These are phyloP conservation scores for Penicillium sp. DNA, from an alignment of 2,329 filamentous ascomycete genomes.

Conservation along the genomic window DNA sequence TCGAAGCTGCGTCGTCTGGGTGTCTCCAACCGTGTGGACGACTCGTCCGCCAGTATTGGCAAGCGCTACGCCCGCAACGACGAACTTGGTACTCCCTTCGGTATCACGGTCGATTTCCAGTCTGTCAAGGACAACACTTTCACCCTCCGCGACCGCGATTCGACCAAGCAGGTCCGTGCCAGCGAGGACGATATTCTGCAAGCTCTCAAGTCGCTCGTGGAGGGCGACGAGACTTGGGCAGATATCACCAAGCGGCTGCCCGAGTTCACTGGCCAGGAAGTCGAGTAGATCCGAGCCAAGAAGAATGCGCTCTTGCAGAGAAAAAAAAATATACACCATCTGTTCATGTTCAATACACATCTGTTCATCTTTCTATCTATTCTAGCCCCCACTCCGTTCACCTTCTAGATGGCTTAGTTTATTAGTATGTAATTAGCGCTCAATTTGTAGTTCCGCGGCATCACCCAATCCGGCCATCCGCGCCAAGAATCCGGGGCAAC, in stretches of 20 bases:
- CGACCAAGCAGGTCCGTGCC: constrained; percentile 84
- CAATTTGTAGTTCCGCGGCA: constrained; percentile 13
- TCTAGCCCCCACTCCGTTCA: not conserved
- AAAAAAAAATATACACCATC: constrained; percentile 23
- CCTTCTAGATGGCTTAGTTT: too few relatives aligned
- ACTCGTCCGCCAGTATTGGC: constrained; percentile 86
- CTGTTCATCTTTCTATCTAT: not conserved
- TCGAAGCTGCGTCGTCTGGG: constrained; percentile 71
- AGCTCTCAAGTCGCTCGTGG: constrained; percentile 64
- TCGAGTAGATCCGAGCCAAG: constrained; percentile 40
- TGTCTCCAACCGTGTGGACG: constrained; percentile 81
- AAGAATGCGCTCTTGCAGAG: constrained; percentile 6
- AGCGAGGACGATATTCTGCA: constrained; percentile 74
- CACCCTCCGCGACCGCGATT: constrained; percentile 86
- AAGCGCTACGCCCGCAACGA: constrained; percentile 95
- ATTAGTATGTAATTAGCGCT: too few relatives aligned
- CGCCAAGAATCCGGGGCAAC: constrained; percentile 33
- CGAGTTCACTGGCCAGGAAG: constrained; percentile 73
- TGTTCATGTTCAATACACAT: constrained; percentile 9
- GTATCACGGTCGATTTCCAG: constrained; percentile 94
- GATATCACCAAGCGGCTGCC: constrained; percentile 76
- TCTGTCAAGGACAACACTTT: constrained; percentile 81
- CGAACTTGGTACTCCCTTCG: constrained; percentile 89
- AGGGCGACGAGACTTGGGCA: constrained; percentile 63
- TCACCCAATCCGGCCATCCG: constrained; percentile 15